These are phyloP conservation scores for Echria macrotheca DNA, from an alignment of 495 filamentous ascomycete genomes.

Conservation along the genomic window DNA sequence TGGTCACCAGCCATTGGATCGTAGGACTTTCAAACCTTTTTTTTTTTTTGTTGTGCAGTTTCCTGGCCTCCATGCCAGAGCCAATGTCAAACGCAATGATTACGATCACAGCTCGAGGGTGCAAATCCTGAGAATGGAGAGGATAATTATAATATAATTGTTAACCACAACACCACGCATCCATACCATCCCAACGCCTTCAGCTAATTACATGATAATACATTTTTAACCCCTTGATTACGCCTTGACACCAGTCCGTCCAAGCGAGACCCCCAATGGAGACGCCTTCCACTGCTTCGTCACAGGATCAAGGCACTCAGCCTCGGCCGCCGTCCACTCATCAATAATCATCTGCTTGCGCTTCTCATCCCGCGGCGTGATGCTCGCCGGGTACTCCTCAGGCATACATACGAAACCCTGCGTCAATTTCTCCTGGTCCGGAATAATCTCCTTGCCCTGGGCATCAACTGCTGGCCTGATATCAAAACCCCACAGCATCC, in stretches of 20 bases:
- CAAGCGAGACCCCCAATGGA: constrained; percentile 10
- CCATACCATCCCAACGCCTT: not conserved
- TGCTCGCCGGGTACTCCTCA: constrained; percentile 30
- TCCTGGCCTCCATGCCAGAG: no score
- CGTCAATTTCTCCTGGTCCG: constrained; percentile 36
- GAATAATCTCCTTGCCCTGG: constrained; percentile 31
- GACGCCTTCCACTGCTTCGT: constrained; percentile 26
- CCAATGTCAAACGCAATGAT: no score
- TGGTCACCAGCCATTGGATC: no score
- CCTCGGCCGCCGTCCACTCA: constrained; percentile 34
- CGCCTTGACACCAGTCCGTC: constrained; percentile 15
- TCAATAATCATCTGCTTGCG: constrained; percentile 23
- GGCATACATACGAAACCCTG: constrained; percentile 43
- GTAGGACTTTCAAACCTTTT: no score
- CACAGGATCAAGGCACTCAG: constrained; percentile 26
- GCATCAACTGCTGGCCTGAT: constrained; percentile 29
- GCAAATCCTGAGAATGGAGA: no score
- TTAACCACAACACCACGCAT: not conserved
- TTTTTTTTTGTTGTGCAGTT: no score
- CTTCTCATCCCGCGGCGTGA: constrained; percentile 29
- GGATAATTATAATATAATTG: not conserved
- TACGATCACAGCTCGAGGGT: no score
- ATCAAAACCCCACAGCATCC: constrained; percentile 52
- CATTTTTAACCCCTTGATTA: no score
- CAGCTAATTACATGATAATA: no score